phyloP scores from a whole-genome alignment of 2,329 filamentous ascomycete genomes.

The Colletotrichum tropicale region DNA sequence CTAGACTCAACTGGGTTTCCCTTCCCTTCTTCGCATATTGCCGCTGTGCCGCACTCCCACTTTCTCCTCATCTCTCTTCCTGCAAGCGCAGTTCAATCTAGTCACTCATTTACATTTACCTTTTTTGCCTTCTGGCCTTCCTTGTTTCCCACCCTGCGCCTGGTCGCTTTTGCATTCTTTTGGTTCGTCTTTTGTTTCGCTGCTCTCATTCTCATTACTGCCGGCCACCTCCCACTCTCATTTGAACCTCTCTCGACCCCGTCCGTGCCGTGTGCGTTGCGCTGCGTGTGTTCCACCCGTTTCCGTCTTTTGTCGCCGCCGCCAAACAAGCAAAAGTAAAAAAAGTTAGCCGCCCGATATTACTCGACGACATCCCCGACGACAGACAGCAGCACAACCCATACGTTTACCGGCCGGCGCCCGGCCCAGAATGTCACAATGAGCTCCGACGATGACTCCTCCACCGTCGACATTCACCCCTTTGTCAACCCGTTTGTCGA shows the following conservation, averaged over 20 bases:
- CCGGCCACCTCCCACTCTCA: not conserved
- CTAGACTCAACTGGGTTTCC: not conserved
- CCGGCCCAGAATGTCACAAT: constrained; percentile 16
- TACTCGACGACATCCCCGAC: not conserved
- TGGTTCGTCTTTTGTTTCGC: constrained; percentile 17
- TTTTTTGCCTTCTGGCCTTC: not conserved
- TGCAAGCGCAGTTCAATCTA: constrained; percentile 1
- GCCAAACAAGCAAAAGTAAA: not conserved
- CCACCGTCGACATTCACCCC: constrained; percentile 22
- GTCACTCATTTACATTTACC: constrained; percentile 2
- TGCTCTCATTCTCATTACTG: not conserved
- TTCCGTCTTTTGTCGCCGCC: not conserved
- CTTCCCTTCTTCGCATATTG: not conserved
- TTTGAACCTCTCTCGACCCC: not conserved
- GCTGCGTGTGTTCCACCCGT: not conserved
- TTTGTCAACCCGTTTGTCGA: constrained; percentile 33
- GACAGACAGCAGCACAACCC: not conserved
- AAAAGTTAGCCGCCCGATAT: not conserved
- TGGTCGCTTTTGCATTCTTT: constrained; percentile 10
- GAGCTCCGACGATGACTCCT: constrained; percentile 22
- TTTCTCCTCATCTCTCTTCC: constrained; percentile 9
- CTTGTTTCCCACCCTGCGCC: constrained; percentile 1
- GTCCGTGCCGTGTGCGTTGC: not conserved
- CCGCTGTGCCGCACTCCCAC: constrained; percentile 9
- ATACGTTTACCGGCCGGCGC: not conserved